A percentile compares a stretch with the other conserved stretches of the same genome.
Conservation (phyloP, 2,329 filamentous ascomycete species). For the Microcera coccophila region DNA sequence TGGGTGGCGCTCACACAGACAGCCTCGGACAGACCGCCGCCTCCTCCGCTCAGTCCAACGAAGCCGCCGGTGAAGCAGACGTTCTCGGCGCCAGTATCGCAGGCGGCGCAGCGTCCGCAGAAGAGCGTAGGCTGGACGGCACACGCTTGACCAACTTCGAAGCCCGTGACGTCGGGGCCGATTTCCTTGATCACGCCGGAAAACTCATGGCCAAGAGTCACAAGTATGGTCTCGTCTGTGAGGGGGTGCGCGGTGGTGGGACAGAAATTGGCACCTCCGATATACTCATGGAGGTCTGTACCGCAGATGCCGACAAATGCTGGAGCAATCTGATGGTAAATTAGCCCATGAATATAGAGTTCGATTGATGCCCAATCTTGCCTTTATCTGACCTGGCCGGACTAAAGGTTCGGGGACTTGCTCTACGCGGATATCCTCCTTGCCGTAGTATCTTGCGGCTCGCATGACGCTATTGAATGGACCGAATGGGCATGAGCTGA, state of each 20-base stretch:
- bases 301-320: slow-evolving; percentile 50
- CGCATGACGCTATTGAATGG: slow-evolving; percentile 43
- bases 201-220: slow-evolving; percentile 64
- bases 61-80: slow-evolving; percentile 48
- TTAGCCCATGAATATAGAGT: too few relatives aligned
- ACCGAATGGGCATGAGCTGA: too few relatives aligned
- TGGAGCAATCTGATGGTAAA: slow-evolving; percentile 27
- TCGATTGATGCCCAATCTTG: too few relatives aligned
- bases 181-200: slow-evolving; percentile 56
- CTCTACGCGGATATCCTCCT: slow-evolving; percentile 53
- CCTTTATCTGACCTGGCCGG: slow-evolving; percentile 46
- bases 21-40: slow-evolving; percentile 54
- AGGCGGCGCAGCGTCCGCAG: slow-evolving; percentile 54
- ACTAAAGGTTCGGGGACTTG: slow-evolving; percentile 45
- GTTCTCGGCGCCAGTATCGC: slow-evolving; percentile 50
- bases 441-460: slow-evolving; percentile 53
- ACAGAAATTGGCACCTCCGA: slow-evolving; percentile 33
- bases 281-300: slow-evolving; percentile 31
- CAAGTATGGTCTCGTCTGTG: slow-evolving; percentile 53
- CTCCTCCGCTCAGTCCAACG: slow-evolving; percentile 37
- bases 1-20: slow-evolving; percentile 49
- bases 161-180: slow-evolving; percentile 44
- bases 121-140: slow-evolving; percentile 58
- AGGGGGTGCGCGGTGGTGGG: slow-evolving; percentile 54
- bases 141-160: slow-evolving; percentile 54